phyloP scores from a whole-genome alignment of 768 basidiomycete genomes.

The Tylopilus vinaceipallidus region DNA sequence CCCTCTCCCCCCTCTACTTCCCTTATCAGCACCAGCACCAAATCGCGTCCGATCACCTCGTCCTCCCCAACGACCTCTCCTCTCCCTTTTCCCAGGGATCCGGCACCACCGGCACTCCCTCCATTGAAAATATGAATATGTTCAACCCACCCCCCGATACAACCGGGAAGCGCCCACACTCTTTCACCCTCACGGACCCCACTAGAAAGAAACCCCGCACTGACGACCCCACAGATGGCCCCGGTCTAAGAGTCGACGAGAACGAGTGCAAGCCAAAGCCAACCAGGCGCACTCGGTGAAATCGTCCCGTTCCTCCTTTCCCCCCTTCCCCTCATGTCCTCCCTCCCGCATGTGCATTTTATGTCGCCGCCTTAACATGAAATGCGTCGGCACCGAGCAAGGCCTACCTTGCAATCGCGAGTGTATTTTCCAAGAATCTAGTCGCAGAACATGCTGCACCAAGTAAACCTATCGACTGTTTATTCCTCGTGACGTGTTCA shows the following conservation, averaged over 20 bases:
- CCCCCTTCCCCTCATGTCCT: slow-evolving; percentile 10
- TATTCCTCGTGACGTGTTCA: slow-evolving; percentile 25
- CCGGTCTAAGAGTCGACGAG: slow-evolving; percentile 55
- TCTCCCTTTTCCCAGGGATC: slow-evolving; percentile 82
- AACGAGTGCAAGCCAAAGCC: slow-evolving; percentile 77
- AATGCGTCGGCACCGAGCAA: slow-evolving; percentile 86
- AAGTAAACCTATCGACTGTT: slow-evolving; percentile 48
- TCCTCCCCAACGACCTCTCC: slow-evolving; percentile 58
- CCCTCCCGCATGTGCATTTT: slow-evolving; percentile 78
- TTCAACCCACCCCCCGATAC: slow-evolving; percentile 48
- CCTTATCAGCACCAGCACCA: slow-evolving; percentile 46
- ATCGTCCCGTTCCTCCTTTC: slow-evolving; percentile 6
- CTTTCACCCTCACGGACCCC: slow-evolving; percentile 39
- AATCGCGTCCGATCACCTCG: slow-evolving; percentile 52
- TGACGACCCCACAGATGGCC: slow-evolving; percentile 48
- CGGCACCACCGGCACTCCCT: slow-evolving; percentile 71
- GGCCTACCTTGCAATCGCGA: slow-evolving; percentile 90
- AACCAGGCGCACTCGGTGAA: slow-evolving; percentile 83
- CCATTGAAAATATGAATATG: slow-evolving; percentile 60
- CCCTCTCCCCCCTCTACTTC: slow-evolving; percentile 68
- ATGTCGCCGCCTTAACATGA: slow-evolving; percentile 91
- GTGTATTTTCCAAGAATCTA: slow-evolving; percentile 96
- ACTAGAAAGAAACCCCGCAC: slow-evolving; percentile 58
- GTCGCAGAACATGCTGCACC: slow-evolving; percentile 85
- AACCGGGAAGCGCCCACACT: slow-evolving; percentile 69